Evolutionary conservation across 2,329 filamentous ascomycete species (phyloP), one percentile per base, ranked within the genome.

Genomic region (Hypoxylon rubiginosum): DNA sequence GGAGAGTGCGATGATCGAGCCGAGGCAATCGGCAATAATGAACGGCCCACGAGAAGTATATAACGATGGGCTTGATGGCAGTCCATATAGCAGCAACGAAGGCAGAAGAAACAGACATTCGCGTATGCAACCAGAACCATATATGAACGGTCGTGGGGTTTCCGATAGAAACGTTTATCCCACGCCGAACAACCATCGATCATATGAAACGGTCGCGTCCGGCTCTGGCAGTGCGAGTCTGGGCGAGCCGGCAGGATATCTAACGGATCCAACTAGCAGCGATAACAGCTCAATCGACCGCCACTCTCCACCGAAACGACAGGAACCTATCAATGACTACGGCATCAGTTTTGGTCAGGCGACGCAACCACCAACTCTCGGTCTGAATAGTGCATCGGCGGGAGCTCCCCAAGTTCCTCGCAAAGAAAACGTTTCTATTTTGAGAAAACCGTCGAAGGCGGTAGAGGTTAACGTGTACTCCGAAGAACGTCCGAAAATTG

Each of bases 211-310:
- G 1, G 91, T 97, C 48, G 91, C 91, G 39, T 93, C 92, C 11
- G 91, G 90, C 64, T 89, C 90, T 10, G 76, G 89, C 21, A 92
- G 90, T 74, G 92, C 90, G 53, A 91, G 88, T 71, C 88, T 90
- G 68, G 89, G 83, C 58, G 94, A 97, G 62, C 90, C 90, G 11
- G 90, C 88, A 75, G 90, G 90, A 60, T 94, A 96, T 78, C 90
- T 91, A 70, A 97, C 93, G 64, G 94, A 97, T 76, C 94, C 92
- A 45, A 82, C 86, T 60, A 96, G 92, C 81, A 97, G 94, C 76
- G 92, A 97, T 76, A 97, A 97, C 81, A 97, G 93, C 81, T 97
- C 93, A 1, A 88, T 97, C 72, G 93, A 97, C 76, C 90, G 93
- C 67, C 83, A 90, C 24, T 86, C 89, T 55, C 82, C 84, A 4